phyloP scores from a whole-genome alignment of 176 grass and related monocot genomes.

The Eragrostis curvula region DNA sequence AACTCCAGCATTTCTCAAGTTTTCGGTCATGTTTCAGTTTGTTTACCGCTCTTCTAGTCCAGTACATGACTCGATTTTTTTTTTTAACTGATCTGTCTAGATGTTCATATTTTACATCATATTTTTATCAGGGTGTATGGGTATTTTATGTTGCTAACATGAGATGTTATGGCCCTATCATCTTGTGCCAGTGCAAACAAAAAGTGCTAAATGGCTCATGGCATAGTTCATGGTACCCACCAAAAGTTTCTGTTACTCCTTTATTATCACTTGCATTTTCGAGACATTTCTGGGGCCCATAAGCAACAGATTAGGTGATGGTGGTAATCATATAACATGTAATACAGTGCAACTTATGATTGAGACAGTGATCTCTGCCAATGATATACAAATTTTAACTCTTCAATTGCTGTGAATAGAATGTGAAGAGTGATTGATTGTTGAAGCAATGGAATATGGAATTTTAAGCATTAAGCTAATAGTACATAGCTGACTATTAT shows the following conservation, averaged over 20 bases:
- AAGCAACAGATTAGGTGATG: conserved; percentile 9
- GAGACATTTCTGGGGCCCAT: conserved; percentile 36
- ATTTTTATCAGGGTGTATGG: neutral
- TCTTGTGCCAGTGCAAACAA: conserved; percentile 31
- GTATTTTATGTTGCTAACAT: conserved; percentile 11
- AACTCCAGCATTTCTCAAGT: neutral
- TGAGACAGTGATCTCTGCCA: neutral
- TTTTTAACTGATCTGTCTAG: neutral
- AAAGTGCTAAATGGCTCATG: conserved; percentile 22
- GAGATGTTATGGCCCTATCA: conserved; percentile 16
- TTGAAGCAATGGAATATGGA: neutral
- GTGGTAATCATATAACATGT: conserved; percentile 18
- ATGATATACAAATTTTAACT: neutral
- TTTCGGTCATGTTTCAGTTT: neutral
- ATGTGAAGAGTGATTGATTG: neutral
- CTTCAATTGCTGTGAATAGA: neutral
- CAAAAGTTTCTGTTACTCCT: conserved; percentile 20
- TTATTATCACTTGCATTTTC: conserved; percentile 1
- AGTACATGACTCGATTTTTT: neutral
- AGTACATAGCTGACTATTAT: neutral
- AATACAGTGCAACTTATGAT: conserved; percentile 26
- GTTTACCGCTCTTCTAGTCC: neutral
- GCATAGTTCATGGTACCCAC: neutral
- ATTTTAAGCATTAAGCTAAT: neutral
- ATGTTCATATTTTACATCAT: neutral